phyloP scores from a whole-genome alignment of 495 filamentous ascomycete genomes.

The Hypoxylon lienhwacheense region DNA sequence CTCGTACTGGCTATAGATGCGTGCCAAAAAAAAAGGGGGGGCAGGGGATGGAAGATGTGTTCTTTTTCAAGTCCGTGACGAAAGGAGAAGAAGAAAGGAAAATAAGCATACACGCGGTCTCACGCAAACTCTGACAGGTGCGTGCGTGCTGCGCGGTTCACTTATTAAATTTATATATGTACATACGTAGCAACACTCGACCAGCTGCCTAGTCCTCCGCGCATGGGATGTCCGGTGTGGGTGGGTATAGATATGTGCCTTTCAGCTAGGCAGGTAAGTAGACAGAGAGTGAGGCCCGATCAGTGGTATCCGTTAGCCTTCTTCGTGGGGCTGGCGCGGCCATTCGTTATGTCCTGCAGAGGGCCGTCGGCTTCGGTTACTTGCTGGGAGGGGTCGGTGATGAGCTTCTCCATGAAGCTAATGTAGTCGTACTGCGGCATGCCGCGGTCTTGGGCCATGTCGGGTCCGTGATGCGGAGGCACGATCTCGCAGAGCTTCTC shows the following conservation, averaged over 20 bases:
- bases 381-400: constrained; percentile 39
- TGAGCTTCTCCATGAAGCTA: constrained; percentile 85
- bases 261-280: too few species aligned
- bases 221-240: background rate
- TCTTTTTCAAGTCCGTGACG: too few species aligned
- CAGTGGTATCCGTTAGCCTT: constrained; percentile 36
- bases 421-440: constrained; percentile 87
- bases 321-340: constrained; percentile 40
- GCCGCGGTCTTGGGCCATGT: constrained; percentile 75
- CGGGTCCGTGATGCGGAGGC: constrained; percentile 76
- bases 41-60: too few species aligned
- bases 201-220: background rate
- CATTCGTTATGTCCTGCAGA: constrained; percentile 39
- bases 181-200: background rate
- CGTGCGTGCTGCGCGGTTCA: too few species aligned
- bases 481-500: constrained; percentile 87
- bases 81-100: too few species aligned
- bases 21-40: too few species aligned
- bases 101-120: too few species aligned
- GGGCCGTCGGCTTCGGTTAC: constrained; percentile 4
- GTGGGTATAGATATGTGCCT: background rate
- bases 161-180: too few species aligned
- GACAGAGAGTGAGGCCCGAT: too few species aligned
- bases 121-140: too few species aligned
- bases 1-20: too few species aligned